Evolutionary conservation across 345 rosid species (phyloP).

Genomic region (Zanthoxylum bungeanum): DNA sequence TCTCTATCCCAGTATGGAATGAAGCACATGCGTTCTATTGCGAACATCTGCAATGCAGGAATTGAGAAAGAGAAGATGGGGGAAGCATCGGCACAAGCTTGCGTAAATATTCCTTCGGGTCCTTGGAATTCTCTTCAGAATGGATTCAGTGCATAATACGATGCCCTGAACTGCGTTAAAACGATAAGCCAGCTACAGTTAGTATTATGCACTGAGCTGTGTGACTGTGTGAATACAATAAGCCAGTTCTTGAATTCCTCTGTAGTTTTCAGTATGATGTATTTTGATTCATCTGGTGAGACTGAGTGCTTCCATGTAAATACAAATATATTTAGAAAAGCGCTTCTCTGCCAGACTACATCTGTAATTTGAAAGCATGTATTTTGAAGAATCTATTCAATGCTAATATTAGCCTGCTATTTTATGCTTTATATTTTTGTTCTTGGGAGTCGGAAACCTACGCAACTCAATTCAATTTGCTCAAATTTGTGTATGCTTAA

Average conservation of each 20-base stretch:
- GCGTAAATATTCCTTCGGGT: slow-evolving; percentile 57
- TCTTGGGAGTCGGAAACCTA: too few relatives aligned
- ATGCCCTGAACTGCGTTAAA: slow-evolving; percentile 1
- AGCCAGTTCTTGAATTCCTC: too few relatives aligned
- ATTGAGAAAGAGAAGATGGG: slow-evolving; percentile 57
- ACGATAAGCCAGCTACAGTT: not conserved
- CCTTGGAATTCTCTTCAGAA: slow-evolving; percentile 81
- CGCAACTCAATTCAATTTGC: not conserved
- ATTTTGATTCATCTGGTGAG: not conserved
- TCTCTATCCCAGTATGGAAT: slow-evolving; percentile 89
- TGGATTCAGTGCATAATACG: slow-evolving; percentile 75
- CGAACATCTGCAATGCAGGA: slow-evolving; percentile 89
- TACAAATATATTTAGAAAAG: slow-evolving; percentile 4
- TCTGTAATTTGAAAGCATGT: not conserved
- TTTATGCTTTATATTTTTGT: not conserved
- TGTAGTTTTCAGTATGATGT: not conserved
- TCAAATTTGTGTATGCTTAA: too few relatives aligned
- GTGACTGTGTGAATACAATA: too few relatives aligned
- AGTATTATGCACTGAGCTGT: too few relatives aligned
- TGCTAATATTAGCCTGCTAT: too few relatives aligned
- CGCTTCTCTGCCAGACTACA: not conserved
- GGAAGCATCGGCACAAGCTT: slow-evolving; percentile 92
- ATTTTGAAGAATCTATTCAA: too few relatives aligned
- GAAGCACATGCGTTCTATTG: slow-evolving; percentile 93
- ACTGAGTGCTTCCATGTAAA: slow-evolving; percentile 34